Percentiles rank a stretch among this genome's conserved stretches.
Evolutionary conservation across 257 asterid species (phyloP).

Genomic region (Fraxinus anomala): DNA sequence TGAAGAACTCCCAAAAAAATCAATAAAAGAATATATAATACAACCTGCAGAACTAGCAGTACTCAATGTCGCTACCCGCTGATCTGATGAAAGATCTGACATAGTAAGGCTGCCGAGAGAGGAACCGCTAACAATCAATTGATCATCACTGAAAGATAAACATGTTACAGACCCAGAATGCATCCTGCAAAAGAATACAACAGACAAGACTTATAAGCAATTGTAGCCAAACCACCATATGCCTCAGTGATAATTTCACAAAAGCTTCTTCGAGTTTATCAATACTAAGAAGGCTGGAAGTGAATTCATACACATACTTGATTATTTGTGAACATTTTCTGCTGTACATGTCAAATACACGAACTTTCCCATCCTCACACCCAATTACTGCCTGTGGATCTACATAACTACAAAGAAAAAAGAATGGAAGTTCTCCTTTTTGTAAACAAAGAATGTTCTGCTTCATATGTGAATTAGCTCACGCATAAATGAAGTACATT

Average conservation of each 20-base stretch:
- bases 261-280: slow-evolving; percentile 7
- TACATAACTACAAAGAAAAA: slow-evolving; percentile 60
- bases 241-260: slow-evolving; percentile 9
- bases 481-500: not conserved
- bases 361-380: slow-evolving; percentile 89
- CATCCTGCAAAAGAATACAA: slow-evolving; percentile 60
- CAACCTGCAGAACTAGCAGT: slow-evolving; percentile 66
- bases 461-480: slow-evolving; percentile 12
- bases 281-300: slow-evolving; percentile 8
- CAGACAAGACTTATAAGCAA: slow-evolving; percentile 7
- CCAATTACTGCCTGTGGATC: slow-evolving; percentile 97
- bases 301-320: slow-evolving; percentile 49
- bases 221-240: slow-evolving; percentile 15
- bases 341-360: slow-evolving; percentile 94
- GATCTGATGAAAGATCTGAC: slow-evolving; percentile 92
- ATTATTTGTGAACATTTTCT: slow-evolving; percentile 77
- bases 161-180: slow-evolving; percentile 76
- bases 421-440: slow-evolving; percentile 18
- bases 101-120: slow-evolving; percentile 76
- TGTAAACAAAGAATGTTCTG: not conserved
- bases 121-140: slow-evolving; percentile 82
- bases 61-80: slow-evolving; percentile 60
- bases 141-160: slow-evolving; percentile 76
- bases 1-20: slow-evolving; percentile 1
- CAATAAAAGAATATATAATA: slow-evolving; percentile 9